phyloP scores from a whole-genome alignment of 2,329 filamentous ascomycete genomes.

The Cladobotryum protrusum region DNA sequence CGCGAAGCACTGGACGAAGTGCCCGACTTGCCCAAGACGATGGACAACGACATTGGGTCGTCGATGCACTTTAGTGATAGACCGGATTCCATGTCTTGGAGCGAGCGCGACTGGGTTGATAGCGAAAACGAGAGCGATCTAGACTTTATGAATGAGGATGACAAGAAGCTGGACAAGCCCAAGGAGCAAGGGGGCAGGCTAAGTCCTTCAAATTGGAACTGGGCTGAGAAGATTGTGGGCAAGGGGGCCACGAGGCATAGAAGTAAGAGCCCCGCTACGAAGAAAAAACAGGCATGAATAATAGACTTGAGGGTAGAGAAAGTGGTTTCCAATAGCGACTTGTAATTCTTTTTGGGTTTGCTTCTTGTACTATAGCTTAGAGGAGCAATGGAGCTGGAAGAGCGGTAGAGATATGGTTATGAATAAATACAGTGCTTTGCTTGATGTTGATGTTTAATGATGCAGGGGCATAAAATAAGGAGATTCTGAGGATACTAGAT shows the following conservation, averaged over 20 bases:
- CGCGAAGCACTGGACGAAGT: slow-evolving; percentile 39
- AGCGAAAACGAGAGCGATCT: slow-evolving; percentile 41
- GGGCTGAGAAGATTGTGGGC: slow-evolving; percentile 50
- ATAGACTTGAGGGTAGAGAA: background rate
- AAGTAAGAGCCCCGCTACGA: slow-evolving; percentile 21
- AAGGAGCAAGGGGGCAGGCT: slow-evolving; percentile 14
- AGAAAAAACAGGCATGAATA: background rate
- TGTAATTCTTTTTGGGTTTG: too few species aligned
- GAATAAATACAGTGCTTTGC: too few species aligned
- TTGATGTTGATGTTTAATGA: too few species aligned
- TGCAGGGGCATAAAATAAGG: too few species aligned
- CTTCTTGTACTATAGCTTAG: too few species aligned
- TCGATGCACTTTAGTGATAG: slow-evolving; percentile 17
- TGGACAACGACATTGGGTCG: slow-evolving; percentile 17
- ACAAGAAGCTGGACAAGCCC: slow-evolving; percentile 6
- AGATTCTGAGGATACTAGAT: too few species aligned
- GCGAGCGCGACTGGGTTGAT: slow-evolving; percentile 58
- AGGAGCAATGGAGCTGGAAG: too few species aligned
- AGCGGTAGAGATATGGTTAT: too few species aligned
- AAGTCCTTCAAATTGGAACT: slow-evolving; percentile 39
- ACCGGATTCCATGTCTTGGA: slow-evolving; percentile 57
- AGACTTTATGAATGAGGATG: slow-evolving; percentile 13
- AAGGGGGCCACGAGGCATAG: slow-evolving; percentile 26
- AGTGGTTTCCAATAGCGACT: background rate
- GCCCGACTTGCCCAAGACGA: slow-evolving; percentile 35